Evolutionary conservation across 2,329 filamentous ascomycete genomes (phyloP).

Genomic region (Phialocephala subalpina): DNA sequence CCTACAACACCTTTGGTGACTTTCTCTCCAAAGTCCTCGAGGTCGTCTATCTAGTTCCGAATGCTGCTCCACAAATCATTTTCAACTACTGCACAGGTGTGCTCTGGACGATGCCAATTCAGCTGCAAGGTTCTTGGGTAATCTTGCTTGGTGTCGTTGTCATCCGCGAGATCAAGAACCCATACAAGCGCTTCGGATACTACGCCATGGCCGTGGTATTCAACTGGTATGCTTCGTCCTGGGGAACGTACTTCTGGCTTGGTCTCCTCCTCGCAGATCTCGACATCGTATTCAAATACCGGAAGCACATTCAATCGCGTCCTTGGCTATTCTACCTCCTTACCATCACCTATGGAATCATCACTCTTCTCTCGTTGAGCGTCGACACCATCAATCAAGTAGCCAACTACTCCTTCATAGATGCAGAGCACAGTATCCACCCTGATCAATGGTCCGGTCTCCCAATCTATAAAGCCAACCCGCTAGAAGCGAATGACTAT

Average conservation of each 20-base stretch:
- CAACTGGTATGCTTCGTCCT: constrained; percentile 56
- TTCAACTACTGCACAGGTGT: constrained; percentile 58
- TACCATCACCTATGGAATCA: constrained; percentile 42
- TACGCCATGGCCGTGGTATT: constrained; percentile 52
- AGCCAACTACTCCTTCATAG: constrained; percentile 32
- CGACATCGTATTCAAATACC: constrained; percentile 55
- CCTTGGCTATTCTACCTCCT: constrained; percentile 48
- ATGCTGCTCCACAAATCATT: constrained; percentile 55
- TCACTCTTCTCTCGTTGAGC: constrained; percentile 46
- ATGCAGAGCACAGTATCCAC: constrained; percentile 52
- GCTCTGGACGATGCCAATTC: constrained; percentile 58
- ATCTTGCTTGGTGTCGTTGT: constrained; percentile 52
- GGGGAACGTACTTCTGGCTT: constrained; percentile 55
- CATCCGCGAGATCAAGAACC: constrained; percentile 52
- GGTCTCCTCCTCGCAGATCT: constrained; percentile 54
- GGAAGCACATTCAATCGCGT: constrained; percentile 46
- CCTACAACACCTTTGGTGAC: constrained; percentile 50
- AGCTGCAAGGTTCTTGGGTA: constrained; percentile 56
- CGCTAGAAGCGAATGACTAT: constrained; percentile 51
- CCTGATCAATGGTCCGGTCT: constrained; percentile 50
- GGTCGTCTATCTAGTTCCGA: constrained; percentile 55
- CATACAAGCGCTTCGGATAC: constrained; percentile 55
- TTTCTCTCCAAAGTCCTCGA: constrained; percentile 54
- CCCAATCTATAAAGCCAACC: constrained; percentile 44
- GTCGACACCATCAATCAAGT: constrained; percentile 28